Evolutionary conservation across 768 basidiomycete genomes (phyloP), one percentile per base, ranked within the genome.

Genomic region (Mycena latifolia): DNA sequence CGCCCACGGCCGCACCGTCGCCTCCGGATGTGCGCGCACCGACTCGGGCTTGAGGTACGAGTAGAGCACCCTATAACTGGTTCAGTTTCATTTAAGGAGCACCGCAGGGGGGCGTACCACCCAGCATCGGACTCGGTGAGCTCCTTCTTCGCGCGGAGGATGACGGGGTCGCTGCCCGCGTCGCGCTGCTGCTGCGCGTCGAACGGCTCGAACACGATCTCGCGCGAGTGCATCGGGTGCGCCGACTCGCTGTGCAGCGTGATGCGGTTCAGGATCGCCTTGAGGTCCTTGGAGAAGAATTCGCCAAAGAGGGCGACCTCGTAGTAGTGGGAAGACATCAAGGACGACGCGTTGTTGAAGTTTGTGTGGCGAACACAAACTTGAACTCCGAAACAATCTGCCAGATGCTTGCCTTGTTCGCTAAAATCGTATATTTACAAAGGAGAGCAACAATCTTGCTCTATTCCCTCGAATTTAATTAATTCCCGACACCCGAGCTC

Each of bases 1-100:
- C 17, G 92, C 89, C 90, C 93, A 94, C 12, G 94, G 92, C 53
- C 93, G 85, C 51, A 95, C 93, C 4, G 94, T 95, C 1, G 93
- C 92, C 74, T 94, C 92, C 12, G 93, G 93, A 70, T 94, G 91
- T 18, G 90, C 89, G 48, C 93, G 87, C 14, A 88, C 88, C n/a
- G 91, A 90, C 75, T 95, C 93, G 55, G 94, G 93, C 74, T 93
- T 93, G 61, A 93, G 80, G 74, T 91, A 92, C 25, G 93, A 92
- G 75, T 89, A 93, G 18, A 95, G 76, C 11, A 89, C 81, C 93
- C n/a, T n/a, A n/a, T n/a, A n/a, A n/a, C n/a, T n/a, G n/a, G n/a
- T n/a, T n/a, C n/a, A n/a, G n/a, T n/a, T n/a, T n/a, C n/a, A n/a
- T n/a, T n/a, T n/a, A n/a, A n/a, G n/a, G n/a, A n/a, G n/a, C n/a